Conservation (phyloP, 805 yeast species). For the Pichia occidentalis region DNA sequence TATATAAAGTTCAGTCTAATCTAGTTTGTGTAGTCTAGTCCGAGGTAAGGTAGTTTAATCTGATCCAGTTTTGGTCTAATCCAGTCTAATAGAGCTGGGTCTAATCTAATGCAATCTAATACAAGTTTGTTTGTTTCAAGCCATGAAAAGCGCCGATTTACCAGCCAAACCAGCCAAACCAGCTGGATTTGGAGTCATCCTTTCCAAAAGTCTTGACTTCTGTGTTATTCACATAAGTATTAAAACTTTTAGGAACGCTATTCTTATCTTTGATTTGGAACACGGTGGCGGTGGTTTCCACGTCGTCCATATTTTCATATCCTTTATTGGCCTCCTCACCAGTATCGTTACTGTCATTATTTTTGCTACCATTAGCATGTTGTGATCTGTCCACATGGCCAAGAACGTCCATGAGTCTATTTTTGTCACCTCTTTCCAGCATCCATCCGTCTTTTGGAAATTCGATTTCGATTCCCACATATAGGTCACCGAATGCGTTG, state of each 20-base stretch:
- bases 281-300: slow-evolving; percentile 20
- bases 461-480: slow-evolving; percentile 60
- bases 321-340: slow-evolving; percentile 20
- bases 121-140: not conserved
- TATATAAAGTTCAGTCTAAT: too few relatives aligned
- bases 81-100: not conserved
- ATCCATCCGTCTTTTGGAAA: slow-evolving; percentile 87
- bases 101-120: not conserved
- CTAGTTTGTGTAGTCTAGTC: too few relatives aligned
- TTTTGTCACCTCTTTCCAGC: slow-evolving; percentile 59
- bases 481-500: slow-evolving; percentile 55
- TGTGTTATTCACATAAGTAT: slow-evolving; percentile 22
- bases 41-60: too few relatives aligned
- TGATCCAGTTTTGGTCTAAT: too few relatives aligned
- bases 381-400: slow-evolving; percentile 29
- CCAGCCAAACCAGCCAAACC: slow-evolving; percentile 23
- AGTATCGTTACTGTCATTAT: slow-evolving; percentile 10
- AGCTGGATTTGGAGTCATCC: slow-evolving; percentile 23
- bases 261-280: slow-evolving; percentile 20
- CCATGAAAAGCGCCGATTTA: not conserved
- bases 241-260: slow-evolving; percentile 25
- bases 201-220: slow-evolving; percentile 23
- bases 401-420: slow-evolving; percentile 46
- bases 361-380: slow-evolving; percentile 26
- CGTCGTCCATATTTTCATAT: slow-evolving; percentile 18